Percentiles rank a stretch among this genome's conserved stretches.
Evolutionary conservation across 192 early-diverging fungal genomes (phyloP).

Genomic region (Gonapodya prolifera): DNA sequence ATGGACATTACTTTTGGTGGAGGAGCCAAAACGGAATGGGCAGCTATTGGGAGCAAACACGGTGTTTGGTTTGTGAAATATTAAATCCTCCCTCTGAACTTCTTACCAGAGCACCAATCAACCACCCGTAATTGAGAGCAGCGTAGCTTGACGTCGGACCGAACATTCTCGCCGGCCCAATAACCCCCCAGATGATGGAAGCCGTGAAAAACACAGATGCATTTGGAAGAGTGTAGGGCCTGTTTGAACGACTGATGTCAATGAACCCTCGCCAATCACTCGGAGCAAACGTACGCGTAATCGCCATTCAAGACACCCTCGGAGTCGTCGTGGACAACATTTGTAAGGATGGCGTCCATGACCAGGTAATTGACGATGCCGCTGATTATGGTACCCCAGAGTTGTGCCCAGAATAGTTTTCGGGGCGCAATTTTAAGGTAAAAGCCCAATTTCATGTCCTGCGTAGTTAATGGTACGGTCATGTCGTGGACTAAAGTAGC

Average conservation of each 20-base stretch:
- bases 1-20: conserved; percentile 17
- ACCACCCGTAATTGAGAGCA: conserved; percentile 27
- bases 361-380: conserved; percentile 34
- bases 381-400: conserved; percentile 42
- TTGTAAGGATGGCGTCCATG: conserved; percentile 7
- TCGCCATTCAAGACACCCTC: background rate
- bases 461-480: too few species aligned
- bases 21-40: conserved; percentile 60
- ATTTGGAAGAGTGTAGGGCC: conserved; percentile 40
- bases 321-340: conserved; percentile 6
- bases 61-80: too few species aligned
- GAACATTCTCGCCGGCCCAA: conserved; percentile 60
- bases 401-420: conserved; percentile 44
- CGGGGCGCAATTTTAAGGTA: conserved; percentile 75
- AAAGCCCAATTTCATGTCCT: conserved; percentile 62
- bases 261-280: too few species aligned
- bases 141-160: conserved; percentile 46
- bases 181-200: conserved; percentile 67
- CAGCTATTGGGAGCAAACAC: too few species aligned
- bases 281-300: background rate
- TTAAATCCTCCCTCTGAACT: too few species aligned
- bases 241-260: too few species aligned
- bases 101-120: conserved; percentile 39
- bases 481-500: too few species aligned
- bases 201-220: conserved; percentile 53